Base-by-base conservation (phyloP, 2,329 filamentous ascomycete genomes). In the Cladophialophora yegresii region DNA sequence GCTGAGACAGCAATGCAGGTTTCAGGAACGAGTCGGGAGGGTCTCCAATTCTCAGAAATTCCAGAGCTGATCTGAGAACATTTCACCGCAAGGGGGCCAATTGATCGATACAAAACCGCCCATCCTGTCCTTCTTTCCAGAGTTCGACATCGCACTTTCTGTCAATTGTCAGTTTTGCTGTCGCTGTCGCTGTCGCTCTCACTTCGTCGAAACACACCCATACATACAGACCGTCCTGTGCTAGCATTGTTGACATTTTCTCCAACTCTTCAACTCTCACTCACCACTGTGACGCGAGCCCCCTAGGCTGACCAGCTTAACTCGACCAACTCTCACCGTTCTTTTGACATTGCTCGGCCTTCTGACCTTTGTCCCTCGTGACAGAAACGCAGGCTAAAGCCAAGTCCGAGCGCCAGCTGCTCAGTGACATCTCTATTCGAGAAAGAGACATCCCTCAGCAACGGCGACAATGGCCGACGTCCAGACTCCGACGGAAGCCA, bases 401-500 rank as follows among this genome's bases (percentile, higher is more conserved):
- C 36, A 43, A 16, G 13, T 43, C 13, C n/a, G 36, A 43, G 36
- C 36, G n/a, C 36, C 13, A n/a, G 13, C 16, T 43, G 16, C 36
- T 43, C 36, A 43, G 13, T 16, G 7, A 7, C 4, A 6, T 5
- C 13, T n/a, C n/a, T 43, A n/a, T n/a, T 43, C 3, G 16, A 9
- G 16, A n/a, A n/a, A 43, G 36, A n/a, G n/a, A 13, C 36, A 43
- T 6, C 16, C 6, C 16, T n/a, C 26, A 43, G 36, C 36, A 43
- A 40, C 36, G 36, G 36, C 36, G 13, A 61, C 30, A 6, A 69
- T 69, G 67, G 64, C 67, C 51, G 67, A 70, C 43, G 13, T 68
- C 12, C 65, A 69, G 23, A 69, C 57, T 1, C 58, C 67, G 13
- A 68, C 66, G 36, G 63, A 71, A 66, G 60, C 55, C 16, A 60